Conservation (phyloP, 2,329 filamentous ascomycete species). For the Chaetomium olivaceum region DNA sequence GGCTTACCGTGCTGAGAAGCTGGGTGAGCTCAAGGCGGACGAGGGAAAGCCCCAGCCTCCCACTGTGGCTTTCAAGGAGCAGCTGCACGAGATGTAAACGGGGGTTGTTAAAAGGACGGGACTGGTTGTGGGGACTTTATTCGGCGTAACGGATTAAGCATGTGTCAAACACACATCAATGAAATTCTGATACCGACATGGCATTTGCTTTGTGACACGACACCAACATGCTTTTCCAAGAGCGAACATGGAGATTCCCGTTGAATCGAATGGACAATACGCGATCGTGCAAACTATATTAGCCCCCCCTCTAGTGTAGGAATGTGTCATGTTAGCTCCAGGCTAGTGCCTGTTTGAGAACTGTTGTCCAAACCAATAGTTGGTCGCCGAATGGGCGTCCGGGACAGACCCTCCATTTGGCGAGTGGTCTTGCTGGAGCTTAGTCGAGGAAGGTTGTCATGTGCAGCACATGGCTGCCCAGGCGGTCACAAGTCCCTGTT, state of each 20-base stretch:
- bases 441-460: slow-evolving; percentile 11
- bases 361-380: not conserved
- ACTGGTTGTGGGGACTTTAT: slow-evolving; percentile 32
- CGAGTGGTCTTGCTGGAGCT: not conserved
- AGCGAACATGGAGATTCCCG: slow-evolving; percentile 9
- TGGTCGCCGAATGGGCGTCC: not conserved
- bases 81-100: slow-evolving; percentile 33
- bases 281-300: slow-evolving; percentile 3
- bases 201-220: slow-evolving; percentile 27
- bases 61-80: slow-evolving; percentile 30
- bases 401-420: not conserved
- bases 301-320: not conserved
- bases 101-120: slow-evolving; percentile 22
- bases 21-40: slow-evolving; percentile 57
- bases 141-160: slow-evolving; percentile 37
- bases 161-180: slow-evolving; percentile 34
- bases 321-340: not conserved
- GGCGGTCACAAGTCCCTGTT: slow-evolving; percentile 14
- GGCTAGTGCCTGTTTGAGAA: not conserved
- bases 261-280: slow-evolving; percentile 12
- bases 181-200: slow-evolving; percentile 35
- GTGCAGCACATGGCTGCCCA: slow-evolving; percentile 4
- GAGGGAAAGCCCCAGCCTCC: slow-evolving; percentile 31
- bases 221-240: slow-evolving; percentile 11
- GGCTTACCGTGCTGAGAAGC: slow-evolving; percentile 82